phyloP scores from a whole-genome alignment of 805 yeast species.

The Saccharomycopsis lassenensis region DNA sequence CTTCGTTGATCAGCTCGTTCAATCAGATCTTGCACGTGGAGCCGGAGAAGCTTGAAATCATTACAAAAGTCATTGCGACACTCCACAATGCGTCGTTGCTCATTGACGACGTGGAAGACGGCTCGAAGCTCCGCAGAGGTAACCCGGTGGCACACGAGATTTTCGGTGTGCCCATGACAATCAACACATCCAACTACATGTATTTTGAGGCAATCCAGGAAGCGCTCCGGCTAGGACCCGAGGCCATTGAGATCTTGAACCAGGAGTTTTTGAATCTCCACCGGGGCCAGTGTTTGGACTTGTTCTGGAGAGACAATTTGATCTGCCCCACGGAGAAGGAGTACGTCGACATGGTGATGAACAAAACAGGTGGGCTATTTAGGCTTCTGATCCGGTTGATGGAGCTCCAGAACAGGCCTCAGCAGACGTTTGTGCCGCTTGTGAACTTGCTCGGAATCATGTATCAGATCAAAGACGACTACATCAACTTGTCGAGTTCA shows the following conservation, averaged over 20 bases:
- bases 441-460: conserved; percentile 72
- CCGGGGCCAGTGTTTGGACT: conserved; percentile 82
- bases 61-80: conserved; percentile 42
- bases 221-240: conserved; percentile 27
- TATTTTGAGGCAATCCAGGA: conserved; percentile 60
- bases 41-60: conserved; percentile 25
- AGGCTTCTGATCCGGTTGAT: conserved; percentile 61
- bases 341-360: conserved; percentile 71
- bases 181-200: conserved; percentile 76
- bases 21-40: conserved; percentile 40
- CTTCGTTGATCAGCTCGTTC: conserved; percentile 39
- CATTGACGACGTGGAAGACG: conserved; percentile 86
- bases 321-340: conserved; percentile 49
- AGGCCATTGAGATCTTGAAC: conserved; percentile 34
- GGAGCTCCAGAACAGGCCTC: conserved; percentile 24
- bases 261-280: conserved; percentile 77
- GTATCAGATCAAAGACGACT: conserved; percentile 83
- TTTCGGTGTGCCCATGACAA: conserved; percentile 69
- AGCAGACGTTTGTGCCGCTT: conserved; percentile 37
- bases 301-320: conserved; percentile 72
- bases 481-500: conserved; percentile 50
- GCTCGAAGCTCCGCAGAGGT: conserved; percentile 62
- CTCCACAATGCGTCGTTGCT: conserved; percentile 58
- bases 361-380: conserved; percentile 85
- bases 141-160: conserved; percentile 66